Base-by-base conservation (phyloP, 83 land plant species). In the Thuja plicata region DNA sequence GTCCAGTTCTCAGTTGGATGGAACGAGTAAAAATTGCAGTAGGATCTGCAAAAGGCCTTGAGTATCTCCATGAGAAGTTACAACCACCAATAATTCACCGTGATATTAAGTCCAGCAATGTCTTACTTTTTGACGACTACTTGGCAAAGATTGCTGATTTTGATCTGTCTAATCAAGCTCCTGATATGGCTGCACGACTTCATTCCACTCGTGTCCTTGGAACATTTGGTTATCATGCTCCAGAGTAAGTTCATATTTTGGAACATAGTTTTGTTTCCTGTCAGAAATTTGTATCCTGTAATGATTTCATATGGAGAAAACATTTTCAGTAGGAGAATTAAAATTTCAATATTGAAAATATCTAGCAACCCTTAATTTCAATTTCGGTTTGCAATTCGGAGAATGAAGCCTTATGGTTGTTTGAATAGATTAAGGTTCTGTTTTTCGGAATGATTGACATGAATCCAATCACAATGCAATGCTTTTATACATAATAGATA, bases 161-260 rank as follows among this genome's bases (percentile, higher is more conserved):
- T 91, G 94, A 95, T 89, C 87, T 93, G 54, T 95, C 96, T 55
- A 95, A 95, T 91, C 96, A 95, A 91, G 92, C 96, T 70, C 94
- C 96, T 87, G 96, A 95, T 78, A 91, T 88, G 91, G 95, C 96
- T 62, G 96, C 96, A 73, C 95, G 96, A 11, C 95, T 95, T 88
- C 96, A 95, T 87, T 95, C 96, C 34, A 95, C 96, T 85, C 92
- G 96, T 88, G 96, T 95, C 87, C 94, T 94, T 86, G 95, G 95
- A 88, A 92, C 94, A 32, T 94, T 94, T 89, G 95, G 95, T 50
- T 92, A 94, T 89, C 94, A 93, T 92, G 94, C 94, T 50, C 94
- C 94, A 48, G 95, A 94, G 96, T 95, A 91, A 91, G 95, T 80
- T 43, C 57, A 54, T 54, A 0, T 16, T 54, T 10, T 3, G 57